These are phyloP conservation scores for Melocanna baccifera DNA, from an alignment of 176 grass and related monocot genomes.

Conservation along the genomic window DNA sequence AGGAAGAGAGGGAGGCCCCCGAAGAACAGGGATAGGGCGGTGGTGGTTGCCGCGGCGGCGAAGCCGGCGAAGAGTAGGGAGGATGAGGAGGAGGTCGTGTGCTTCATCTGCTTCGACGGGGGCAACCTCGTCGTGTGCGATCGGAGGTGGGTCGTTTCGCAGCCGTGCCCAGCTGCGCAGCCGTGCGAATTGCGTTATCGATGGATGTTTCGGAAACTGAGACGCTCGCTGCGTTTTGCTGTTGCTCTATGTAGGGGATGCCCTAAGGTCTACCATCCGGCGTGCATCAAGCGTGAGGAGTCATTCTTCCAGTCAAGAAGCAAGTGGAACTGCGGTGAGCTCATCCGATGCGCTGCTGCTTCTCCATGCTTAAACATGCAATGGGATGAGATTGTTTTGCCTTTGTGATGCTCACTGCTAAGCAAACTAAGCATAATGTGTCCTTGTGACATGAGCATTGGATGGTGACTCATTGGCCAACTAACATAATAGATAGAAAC, in stretches of 20 bases:
- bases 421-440: neutral
- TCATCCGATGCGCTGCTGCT: neutral
- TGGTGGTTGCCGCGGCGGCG: neutral
- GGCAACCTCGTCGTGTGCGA: conserved; percentile 91
- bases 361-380: neutral
- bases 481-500: neutral
- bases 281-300: conserved; percentile 83
- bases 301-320: conserved; percentile 73
- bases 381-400: neutral
- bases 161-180: neutral
- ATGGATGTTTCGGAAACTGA: neutral
- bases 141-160: conserved; percentile 58
- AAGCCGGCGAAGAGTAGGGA: conserved; percentile 5
- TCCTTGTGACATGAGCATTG: neutral
- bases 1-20: conserved; percentile 80
- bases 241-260: conserved; percentile 59
- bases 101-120: conserved; percentile 98
- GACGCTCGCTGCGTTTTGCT: neutral
- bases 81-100: conserved; percentile 93
- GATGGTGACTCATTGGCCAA: neutral
- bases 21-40: conserved; percentile 36
- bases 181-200: neutral
- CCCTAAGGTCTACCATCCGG: conserved; percentile 93
- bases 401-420: neutral
- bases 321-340: conserved; percentile 94